Evolutionary conservation across 495 filamentous ascomycete species (phyloP), one percentile per base, ranked within the genome.

Genomic region (Podospora pseudopauciseta): DNA sequence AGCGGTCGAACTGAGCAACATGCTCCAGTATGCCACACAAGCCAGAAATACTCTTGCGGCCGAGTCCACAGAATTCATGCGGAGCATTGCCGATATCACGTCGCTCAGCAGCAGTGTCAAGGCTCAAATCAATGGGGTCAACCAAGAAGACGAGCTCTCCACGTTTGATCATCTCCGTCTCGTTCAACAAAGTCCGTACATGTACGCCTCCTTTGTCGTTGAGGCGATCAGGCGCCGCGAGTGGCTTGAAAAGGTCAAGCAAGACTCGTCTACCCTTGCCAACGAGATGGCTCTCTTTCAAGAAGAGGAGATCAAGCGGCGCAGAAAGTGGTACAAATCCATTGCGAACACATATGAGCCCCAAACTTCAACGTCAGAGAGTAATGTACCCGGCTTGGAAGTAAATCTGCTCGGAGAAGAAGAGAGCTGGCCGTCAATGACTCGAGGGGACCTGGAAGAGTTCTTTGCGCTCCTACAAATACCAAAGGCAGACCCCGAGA

Each of bases 261-360:
- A 85, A 5, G 94, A 97, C 70, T 93, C 93, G 2, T 86, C 91
- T 18, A 90, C 89, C 2, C 79, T 98, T 34, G 91, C 92, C 6
- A 94, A 98, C 75, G 95, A 97, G 71, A 91, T 97, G 84, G 92
- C 92, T 18, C 79, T 90, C 26, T 90, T 94, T 70, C 90, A 91
- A 74, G 94, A 97, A 65, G 94, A 97, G 76, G 96, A 99, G 74
- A 84, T 90, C 73, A 90, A 92, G 70, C 87, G 95, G 32, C 84
- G 95, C 55, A 92, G 91, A 74, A 95, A 91, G 71, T 99, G 96
- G 96, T 80, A 92, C 68, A 95, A 94, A 71, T 89, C 82, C 58
- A 90, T 93, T 70, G 92, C 88, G 0, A 86, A 87, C 63, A 76
- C 79, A 0, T 84, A 83, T 63, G 80, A 79, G 5, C 80, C 81